Percentiles rank a stretch among this genome's conserved stretches.
Conservation (phyloP, 139 green algal genomes). For the Penium margaritaceum region DNA sequence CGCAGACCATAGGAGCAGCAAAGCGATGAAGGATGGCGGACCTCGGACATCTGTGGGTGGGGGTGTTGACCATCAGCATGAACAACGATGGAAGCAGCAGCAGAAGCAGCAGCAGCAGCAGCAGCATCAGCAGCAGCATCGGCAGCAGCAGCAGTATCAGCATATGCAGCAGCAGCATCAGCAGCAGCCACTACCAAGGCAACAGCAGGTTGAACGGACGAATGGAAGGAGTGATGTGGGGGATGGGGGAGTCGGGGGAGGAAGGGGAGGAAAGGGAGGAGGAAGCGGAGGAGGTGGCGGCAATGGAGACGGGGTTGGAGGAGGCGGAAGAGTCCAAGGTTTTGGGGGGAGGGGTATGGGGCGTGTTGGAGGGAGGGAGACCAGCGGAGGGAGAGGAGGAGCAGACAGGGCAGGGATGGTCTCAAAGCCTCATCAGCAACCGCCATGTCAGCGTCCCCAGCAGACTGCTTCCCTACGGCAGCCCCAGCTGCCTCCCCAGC, state of each 20-base stretch:
- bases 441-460: too few species aligned
- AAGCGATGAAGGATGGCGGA: too few species aligned
- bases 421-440: too few species aligned
- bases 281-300: background rate
- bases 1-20: too few species aligned
- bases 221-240: too few species aligned
- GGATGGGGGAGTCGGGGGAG: too few species aligned
- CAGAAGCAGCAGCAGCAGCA: too few species aligned
- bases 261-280: slow-evolving; percentile 72
- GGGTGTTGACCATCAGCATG: background rate
- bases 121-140: too few species aligned
- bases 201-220: too few species aligned
- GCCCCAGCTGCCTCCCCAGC: too few species aligned
- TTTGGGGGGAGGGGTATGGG: background rate
- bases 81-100: background rate
- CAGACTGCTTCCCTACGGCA: too few species aligned
- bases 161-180: background rate
- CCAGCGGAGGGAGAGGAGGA: background rate
- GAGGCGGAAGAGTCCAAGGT: background rate
- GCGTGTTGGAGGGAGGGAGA: background rate
- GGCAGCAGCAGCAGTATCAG: background rate
- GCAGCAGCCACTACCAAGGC: slow-evolving; percentile 40
- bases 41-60: background rate
- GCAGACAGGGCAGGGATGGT: background rate
- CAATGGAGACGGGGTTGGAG: background rate